phyloP scores from a whole-genome alignment of 306 rosid genomes.

The Rosa chinensis region DNA sequence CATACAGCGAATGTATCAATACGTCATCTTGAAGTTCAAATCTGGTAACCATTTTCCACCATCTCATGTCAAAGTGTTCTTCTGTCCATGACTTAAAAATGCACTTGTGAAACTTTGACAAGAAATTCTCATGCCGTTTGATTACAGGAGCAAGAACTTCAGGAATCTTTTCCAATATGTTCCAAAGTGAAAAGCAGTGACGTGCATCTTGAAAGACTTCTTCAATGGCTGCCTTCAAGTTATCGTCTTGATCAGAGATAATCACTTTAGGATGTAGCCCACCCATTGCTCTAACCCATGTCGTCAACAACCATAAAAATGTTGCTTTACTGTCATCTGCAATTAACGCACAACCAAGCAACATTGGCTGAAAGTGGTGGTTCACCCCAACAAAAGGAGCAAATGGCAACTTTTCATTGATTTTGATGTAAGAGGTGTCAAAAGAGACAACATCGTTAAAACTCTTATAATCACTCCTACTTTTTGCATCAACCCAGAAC shows the following conservation, averaged over 20 bases:
- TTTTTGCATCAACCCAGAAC: slow-evolving; percentile 90
- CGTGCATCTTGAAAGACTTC: slow-evolving; percentile 75
- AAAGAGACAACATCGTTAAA: slow-evolving; percentile 77
- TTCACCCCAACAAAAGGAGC: slow-evolving; percentile 92
- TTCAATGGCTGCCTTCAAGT: slow-evolving; percentile 67
- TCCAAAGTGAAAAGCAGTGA: slow-evolving; percentile 85
- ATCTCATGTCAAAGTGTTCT: slow-evolving; percentile 86
- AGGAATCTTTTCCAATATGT: slow-evolving; percentile 71
- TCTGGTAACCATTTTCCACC: slow-evolving; percentile 85
- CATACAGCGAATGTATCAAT: slow-evolving; percentile 71
- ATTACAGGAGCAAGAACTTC: slow-evolving; percentile 70
- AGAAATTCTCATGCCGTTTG: slow-evolving; percentile 61
- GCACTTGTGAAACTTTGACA: slow-evolving; percentile 71
- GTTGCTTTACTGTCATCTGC: slow-evolving; percentile 77
- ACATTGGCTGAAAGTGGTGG: slow-evolving; percentile 83
- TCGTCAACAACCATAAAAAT: slow-evolving; percentile 82
- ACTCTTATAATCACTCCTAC: slow-evolving; percentile 67
- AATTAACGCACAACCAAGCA: slow-evolving; percentile 89
- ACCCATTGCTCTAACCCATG: slow-evolving; percentile 94
- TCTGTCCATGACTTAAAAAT: slow-evolving; percentile 79
- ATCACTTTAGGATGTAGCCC: slow-evolving; percentile 78
- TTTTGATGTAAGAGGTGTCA: slow-evolving; percentile 70
- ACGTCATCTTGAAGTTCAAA: slow-evolving; percentile 75
- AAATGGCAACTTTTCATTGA: slow-evolving; percentile 80
- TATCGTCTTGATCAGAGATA: slow-evolving; percentile 76